These are phyloP conservation scores for Salvia hispanica DNA, from an alignment of 257 asterid species.

Conservation along the genomic window DNA sequence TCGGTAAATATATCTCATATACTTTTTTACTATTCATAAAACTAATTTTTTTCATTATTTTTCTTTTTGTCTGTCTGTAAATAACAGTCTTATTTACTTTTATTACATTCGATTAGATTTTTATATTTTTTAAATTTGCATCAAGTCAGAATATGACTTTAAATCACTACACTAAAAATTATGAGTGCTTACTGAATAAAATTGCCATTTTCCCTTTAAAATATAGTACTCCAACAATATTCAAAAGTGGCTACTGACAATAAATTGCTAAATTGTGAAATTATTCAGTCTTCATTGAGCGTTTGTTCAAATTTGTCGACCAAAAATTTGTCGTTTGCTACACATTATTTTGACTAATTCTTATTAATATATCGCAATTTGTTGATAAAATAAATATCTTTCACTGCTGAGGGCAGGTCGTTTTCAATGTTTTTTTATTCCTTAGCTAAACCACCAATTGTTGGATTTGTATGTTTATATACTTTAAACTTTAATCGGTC, in stretches of 20 bases:
- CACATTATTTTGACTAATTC: background rate
- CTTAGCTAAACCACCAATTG: background rate
- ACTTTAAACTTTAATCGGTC: conserved; percentile 6
- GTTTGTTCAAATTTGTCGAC: background rate
- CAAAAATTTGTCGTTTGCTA: background rate
- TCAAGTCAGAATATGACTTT: no score
- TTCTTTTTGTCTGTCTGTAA: no score
- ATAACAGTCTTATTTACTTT: no score
- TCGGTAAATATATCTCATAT: no score
- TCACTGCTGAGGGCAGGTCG: background rate
- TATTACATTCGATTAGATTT: no score
- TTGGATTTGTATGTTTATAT: background rate
- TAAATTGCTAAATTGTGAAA: background rate
- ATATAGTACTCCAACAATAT: background rate
- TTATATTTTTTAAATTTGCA: no score
- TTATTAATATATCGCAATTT: no score
- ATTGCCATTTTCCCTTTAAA: background rate
- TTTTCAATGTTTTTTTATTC: background rate
- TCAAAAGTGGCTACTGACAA: background rate
- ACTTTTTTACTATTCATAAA: no score
- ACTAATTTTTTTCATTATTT: no score
- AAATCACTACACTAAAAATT: no score
- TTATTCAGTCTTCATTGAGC: background rate
- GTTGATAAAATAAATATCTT: no score
- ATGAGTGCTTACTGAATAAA: no score